A percentile compares a stretch with the other conserved stretches of the same genome.
Conservation (phyloP, 2,329 filamentous ascomycete genomes). For the Stagonosporopsis cucurbitacearum region DNA sequence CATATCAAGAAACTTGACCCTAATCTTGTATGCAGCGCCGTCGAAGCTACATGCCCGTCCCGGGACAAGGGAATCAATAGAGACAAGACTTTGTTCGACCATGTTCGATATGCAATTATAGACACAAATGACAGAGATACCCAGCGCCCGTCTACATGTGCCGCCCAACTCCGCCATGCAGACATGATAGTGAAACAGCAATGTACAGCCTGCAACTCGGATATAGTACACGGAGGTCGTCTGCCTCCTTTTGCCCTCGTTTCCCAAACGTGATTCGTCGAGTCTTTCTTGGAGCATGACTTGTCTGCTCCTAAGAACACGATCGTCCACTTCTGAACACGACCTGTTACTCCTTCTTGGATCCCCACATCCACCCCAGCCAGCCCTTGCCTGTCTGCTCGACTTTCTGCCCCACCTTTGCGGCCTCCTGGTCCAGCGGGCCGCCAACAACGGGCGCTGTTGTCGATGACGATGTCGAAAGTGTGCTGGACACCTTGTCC, state of each 20-base stretch:
- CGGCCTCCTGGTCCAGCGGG: slow-evolving; percentile 55
- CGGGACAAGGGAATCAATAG: slow-evolving; percentile 42
- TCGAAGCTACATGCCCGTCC: slow-evolving; percentile 60
- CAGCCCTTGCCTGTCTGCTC: slow-evolving; percentile 52
- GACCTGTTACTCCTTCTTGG: slow-evolving; percentile 44
- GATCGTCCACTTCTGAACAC: too few relatives aligned
- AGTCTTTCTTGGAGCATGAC: too few relatives aligned
- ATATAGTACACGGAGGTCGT: slow-evolving; percentile 40
- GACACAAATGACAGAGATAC: slow-evolving; percentile 38
- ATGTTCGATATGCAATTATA: slow-evolving; percentile 29
- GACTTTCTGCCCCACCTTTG: slow-evolving; percentile 47
- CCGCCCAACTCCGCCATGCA: slow-evolving; percentile 42
- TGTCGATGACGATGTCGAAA: slow-evolving; percentile 36
- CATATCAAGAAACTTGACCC: neutral
- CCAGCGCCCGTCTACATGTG: slow-evolving; percentile 29
- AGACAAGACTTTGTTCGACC: neutral
- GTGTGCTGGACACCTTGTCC: slow-evolving; percentile 23
- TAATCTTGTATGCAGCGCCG: slow-evolving; percentile 28
- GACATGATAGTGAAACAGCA: slow-evolving; percentile 42
- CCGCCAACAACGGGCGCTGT: slow-evolving; percentile 50
- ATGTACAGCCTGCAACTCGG: slow-evolving; percentile 40
- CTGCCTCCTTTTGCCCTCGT: slow-evolving; percentile 2
- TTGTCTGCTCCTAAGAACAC: too few relatives aligned
- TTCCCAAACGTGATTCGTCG: slow-evolving; percentile 5
- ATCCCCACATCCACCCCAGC: slow-evolving; percentile 54